These are phyloP conservation scores for Aeschynomene evenia DNA, from an alignment of 306 rosid genomes.

Conservation along the genomic window DNA sequence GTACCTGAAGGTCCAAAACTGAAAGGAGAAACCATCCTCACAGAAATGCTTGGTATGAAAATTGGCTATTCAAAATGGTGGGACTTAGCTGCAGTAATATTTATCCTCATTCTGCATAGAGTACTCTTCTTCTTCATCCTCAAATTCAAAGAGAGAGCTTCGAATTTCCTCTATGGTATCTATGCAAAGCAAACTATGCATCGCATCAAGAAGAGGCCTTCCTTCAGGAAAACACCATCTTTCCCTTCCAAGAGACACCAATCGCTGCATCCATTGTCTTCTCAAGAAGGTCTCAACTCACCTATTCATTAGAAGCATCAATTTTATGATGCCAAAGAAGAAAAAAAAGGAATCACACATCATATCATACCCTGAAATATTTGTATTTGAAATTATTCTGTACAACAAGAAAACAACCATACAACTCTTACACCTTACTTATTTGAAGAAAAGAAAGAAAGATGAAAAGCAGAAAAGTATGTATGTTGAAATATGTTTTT, in stretches of 20 bases:
- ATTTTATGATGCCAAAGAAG: conserved; percentile 9
- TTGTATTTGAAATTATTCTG: neutral
- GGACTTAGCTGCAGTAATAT: conserved; percentile 68
- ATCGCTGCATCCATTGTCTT: conserved; percentile 65
- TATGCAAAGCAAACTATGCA: conserved; percentile 53
- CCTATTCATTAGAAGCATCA: conserved; percentile 51
- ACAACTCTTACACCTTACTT: neutral
- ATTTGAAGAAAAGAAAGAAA: no score
- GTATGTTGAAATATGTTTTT: neutral
- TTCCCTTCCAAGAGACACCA: conserved; percentile 77
- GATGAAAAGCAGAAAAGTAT: no score
- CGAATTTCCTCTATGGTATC: conserved; percentile 49
- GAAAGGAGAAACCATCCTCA: conserved; percentile 65
- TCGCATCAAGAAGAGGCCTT: conserved; percentile 69
- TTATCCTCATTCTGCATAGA: conserved; percentile 54
- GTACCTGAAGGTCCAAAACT: conserved; percentile 57
- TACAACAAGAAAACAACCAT: neutral
- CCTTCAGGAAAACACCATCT: conserved; percentile 61
- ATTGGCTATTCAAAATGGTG: conserved; percentile 78
- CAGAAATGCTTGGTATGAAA: conserved; percentile 58
- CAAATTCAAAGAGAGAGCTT: conserved; percentile 65
- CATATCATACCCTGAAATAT: neutral
- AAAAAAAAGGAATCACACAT: conserved; percentile 11
- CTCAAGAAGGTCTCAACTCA: conserved; percentile 81
- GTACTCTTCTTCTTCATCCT: conserved; percentile 65